Conservation (phyloP, 2,329 filamentous ascomycete genomes). For the Ascochyta fabae region DNA sequence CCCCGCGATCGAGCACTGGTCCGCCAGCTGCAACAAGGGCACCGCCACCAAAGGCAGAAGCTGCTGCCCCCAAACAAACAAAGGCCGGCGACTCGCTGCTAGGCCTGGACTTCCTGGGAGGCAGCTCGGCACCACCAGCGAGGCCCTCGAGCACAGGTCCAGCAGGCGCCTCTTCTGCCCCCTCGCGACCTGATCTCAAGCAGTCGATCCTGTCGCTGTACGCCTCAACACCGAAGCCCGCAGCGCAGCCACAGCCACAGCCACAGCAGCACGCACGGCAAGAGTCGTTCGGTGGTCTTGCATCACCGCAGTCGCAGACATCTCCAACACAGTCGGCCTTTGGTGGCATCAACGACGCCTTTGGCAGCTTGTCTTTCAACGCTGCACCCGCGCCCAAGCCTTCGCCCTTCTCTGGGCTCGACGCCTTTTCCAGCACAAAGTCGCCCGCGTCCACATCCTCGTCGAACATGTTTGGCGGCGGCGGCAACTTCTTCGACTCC, state of each 20-base stretch:
- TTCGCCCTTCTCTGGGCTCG: slow-evolving; percentile 69
- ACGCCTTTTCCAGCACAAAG: slow-evolving; percentile 57
- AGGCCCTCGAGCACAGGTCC: slow-evolving; percentile 82
- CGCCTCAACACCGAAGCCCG: slow-evolving; percentile 80
- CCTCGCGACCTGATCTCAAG: slow-evolving; percentile 90
- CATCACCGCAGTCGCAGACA: slow-evolving; percentile 50
- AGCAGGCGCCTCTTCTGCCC: slow-evolving; percentile 58
- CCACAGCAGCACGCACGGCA: slow-evolving; percentile 61
- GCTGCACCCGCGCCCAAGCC: slow-evolving; percentile 59
- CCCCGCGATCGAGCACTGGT: slow-evolving; percentile 74
- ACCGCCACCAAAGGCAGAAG: slow-evolving; percentile 69
- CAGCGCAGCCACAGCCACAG: slow-evolving; percentile 60
- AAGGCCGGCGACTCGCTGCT: slow-evolving; percentile 85
- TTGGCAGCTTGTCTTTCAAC: slow-evolving; percentile 71
- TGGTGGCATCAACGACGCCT: slow-evolving; percentile 81
- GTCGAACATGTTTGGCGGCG: slow-evolving; percentile 62
- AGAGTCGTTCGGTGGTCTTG: slow-evolving; percentile 55
- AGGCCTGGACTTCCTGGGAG: slow-evolving; percentile 86
- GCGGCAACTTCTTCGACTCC: slow-evolving; percentile 83
- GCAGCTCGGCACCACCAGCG: slow-evolving; percentile 69
- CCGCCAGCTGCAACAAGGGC: slow-evolving; percentile 62
- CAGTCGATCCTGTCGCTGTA: slow-evolving; percentile 97
- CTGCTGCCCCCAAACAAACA: slow-evolving; percentile 64
- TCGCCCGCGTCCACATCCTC: slow-evolving; percentile 53
- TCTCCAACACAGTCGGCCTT: slow-evolving; percentile 54